phyloP scores from a whole-genome alignment of 257 asterid species.

The Verbascum thapsus region DNA sequence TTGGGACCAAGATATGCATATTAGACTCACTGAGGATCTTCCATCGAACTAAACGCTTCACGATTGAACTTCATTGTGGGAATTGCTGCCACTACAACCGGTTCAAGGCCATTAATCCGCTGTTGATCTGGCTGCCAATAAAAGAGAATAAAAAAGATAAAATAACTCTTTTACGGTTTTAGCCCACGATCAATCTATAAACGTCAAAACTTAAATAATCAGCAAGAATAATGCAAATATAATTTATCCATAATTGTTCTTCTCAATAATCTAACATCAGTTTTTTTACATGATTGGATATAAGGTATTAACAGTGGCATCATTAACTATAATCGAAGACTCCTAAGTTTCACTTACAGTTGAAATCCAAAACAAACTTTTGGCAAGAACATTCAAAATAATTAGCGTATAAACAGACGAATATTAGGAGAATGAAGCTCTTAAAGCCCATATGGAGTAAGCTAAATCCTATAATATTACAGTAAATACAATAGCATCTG shows the following conservation, averaged over 20 bases:
- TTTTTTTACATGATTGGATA: background rate
- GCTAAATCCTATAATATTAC: too few relatives aligned
- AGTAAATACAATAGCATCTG: background rate
- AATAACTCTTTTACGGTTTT: background rate
- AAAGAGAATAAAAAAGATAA: slow-evolving; percentile 9
- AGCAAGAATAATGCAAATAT: background rate
- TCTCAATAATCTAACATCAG: background rate
- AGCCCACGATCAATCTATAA: background rate
- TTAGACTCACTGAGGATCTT: slow-evolving; percentile 78
- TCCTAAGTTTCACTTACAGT: background rate
- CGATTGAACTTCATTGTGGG: slow-evolving; percentile 78
- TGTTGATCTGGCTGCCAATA: slow-evolving; percentile 64
- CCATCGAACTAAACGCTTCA: slow-evolving; percentile 69
- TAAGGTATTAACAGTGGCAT: background rate
- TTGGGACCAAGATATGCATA: background rate
- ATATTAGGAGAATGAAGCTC: slow-evolving; percentile 13
- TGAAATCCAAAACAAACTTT: background rate
- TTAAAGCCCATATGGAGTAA: slow-evolving; percentile 13
- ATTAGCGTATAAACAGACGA: background rate
- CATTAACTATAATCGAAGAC: background rate
- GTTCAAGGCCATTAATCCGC: slow-evolving; percentile 67
- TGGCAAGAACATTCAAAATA: background rate
- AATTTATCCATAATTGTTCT: background rate
- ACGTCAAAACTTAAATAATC: background rate
- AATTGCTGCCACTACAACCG: slow-evolving; percentile 77